These are phyloP conservation scores for Elsinoe batatas DNA, from an alignment of 2,329 filamentous ascomycete genomes.

Conservation along the genomic window DNA sequence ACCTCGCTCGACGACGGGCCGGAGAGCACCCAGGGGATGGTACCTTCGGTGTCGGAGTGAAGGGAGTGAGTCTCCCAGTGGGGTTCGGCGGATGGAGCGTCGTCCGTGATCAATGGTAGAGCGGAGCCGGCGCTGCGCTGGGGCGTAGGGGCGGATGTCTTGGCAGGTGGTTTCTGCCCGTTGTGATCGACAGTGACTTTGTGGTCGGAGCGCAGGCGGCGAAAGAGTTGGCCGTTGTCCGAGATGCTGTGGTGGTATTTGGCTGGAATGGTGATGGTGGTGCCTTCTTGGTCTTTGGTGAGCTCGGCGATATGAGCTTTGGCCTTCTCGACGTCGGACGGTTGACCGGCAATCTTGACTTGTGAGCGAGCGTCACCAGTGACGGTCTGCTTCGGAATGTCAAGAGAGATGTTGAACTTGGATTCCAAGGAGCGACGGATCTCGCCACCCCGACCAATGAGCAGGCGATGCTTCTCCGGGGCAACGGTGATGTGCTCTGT, in stretches of 20 bases:
- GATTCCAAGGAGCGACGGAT: slow-evolving; percentile 75
- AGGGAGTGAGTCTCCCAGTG: slow-evolving; percentile 80
- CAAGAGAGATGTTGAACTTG: slow-evolving; percentile 75
- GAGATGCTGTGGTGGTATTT: slow-evolving; percentile 74
- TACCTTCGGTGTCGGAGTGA: slow-evolving; percentile 52
- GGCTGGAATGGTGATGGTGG: slow-evolving; percentile 75
- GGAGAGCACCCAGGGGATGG: slow-evolving; percentile 80
- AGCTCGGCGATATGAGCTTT: slow-evolving; percentile 74
- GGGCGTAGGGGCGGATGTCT: slow-evolving; percentile 43
- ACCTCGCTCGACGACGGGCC: slow-evolving; percentile 64
- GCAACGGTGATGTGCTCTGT: slow-evolving; percentile 72
- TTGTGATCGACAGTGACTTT: slow-evolving; percentile 88
- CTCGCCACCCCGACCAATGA: slow-evolving; percentile 89
- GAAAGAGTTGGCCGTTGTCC: slow-evolving; percentile 90
- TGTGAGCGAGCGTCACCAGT: slow-evolving; percentile 66
- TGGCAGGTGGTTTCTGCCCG: slow-evolving; percentile 65
- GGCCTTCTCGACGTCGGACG: slow-evolving; percentile 69
- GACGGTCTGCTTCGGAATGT: slow-evolving; percentile 69
- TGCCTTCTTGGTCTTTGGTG: slow-evolving; percentile 77
- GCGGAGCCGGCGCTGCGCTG: slow-evolving; percentile 48
- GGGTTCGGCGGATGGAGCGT: slow-evolving; percentile 50
- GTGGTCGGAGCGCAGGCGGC: slow-evolving; percentile 73
- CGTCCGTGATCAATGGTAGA: slow-evolving; percentile 89
- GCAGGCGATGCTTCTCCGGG: slow-evolving; percentile 75
- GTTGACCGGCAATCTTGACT: slow-evolving; percentile 74